Conservation (phyloP, 2,329 filamentous ascomycete species). For the Trichoderma sp. region DNA sequence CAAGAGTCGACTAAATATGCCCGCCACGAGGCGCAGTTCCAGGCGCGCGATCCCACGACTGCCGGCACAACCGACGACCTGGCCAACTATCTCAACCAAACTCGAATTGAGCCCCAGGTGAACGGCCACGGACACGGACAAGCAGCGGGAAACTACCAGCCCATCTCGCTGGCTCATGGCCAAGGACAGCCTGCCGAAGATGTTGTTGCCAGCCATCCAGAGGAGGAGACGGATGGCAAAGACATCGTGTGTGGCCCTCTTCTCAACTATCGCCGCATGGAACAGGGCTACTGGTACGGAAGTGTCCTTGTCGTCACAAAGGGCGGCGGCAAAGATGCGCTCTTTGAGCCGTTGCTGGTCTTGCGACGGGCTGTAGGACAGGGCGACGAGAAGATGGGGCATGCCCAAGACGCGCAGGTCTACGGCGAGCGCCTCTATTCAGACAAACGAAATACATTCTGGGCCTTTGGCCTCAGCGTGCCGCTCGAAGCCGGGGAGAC, state of each 20-base stretch:
- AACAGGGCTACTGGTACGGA: constrained; percentile 74
- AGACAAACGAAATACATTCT: constrained; percentile 76
- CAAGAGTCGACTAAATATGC: constrained; percentile 62
- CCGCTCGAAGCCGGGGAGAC: constrained; percentile 71
- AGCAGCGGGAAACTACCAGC: constrained; percentile 45
- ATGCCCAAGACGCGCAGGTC: constrained; percentile 47
- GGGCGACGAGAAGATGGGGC: constrained; percentile 35
- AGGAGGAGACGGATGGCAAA: constrained; percentile 46
- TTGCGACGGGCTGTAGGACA: constrained; percentile 46
- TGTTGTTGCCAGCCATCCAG: constrained; percentile 19
- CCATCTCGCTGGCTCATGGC: constrained; percentile 50
- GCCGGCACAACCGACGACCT: constrained; percentile 52
- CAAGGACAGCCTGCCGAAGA: constrained; percentile 30
- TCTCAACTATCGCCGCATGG: constrained; percentile 76
- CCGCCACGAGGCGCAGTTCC: constrained; percentile 46
- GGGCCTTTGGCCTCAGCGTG: constrained; percentile 82
- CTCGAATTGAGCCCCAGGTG: constrained; percentile 49
- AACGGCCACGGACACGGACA: constrained; percentile 32
- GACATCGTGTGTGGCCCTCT: constrained; percentile 72
- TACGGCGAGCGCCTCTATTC: constrained; percentile 61
- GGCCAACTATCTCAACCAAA: constrained; percentile 57
- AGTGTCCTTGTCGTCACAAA: constrained; percentile 82
- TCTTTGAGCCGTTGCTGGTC: constrained; percentile 59
- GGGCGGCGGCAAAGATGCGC: constrained; percentile 64
- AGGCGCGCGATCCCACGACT: constrained; percentile 35